Conservation (phyloP, 2,329 filamentous ascomycete species). For the Penicillium sp. region DNA sequence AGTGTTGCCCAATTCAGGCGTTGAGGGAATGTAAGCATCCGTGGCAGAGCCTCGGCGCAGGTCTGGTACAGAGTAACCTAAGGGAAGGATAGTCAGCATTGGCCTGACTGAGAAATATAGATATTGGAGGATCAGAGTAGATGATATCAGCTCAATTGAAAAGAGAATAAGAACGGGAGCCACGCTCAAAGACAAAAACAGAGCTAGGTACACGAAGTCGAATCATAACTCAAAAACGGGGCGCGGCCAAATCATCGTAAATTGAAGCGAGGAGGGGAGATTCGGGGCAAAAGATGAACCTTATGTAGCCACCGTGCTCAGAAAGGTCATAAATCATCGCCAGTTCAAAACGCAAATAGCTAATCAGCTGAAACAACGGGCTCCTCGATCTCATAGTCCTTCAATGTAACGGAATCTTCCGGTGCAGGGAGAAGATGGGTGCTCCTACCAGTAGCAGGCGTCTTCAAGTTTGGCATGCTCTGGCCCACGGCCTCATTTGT, state of each 20-base stretch:
- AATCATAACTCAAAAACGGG: neutral
- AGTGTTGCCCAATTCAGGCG: slow-evolving; percentile 32
- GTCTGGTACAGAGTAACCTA: slow-evolving; percentile 38
- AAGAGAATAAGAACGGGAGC: slow-evolving; percentile 22
- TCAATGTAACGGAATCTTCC: slow-evolving; percentile 36
- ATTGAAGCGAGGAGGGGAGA: neutral
- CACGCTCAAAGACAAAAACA: slow-evolving; percentile 16
- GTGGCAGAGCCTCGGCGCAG: slow-evolving; percentile 28
- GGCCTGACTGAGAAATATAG: slow-evolving; percentile 28
- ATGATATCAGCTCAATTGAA: slow-evolving; percentile 25
- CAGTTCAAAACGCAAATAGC: slow-evolving; percentile 1
- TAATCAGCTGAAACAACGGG: slow-evolving; percentile 24
- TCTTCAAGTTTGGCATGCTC: slow-evolving; percentile 33
- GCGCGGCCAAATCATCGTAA: neutral
- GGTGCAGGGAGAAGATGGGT: slow-evolving; percentile 38
- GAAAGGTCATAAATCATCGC: slow-evolving; percentile 2
- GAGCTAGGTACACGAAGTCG: slow-evolving; percentile 23
- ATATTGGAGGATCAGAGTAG: slow-evolving; percentile 18
- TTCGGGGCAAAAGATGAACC: neutral
- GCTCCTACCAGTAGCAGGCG: slow-evolving; percentile 36
- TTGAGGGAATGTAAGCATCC: slow-evolving; percentile 32
- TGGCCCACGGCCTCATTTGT: slow-evolving; percentile 27
- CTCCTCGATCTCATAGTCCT: slow-evolving; percentile 46
- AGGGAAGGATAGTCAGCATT: slow-evolving; percentile 40
- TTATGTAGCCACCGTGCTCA: neutral